These are phyloP conservation scores for Oryza australiensis DNA, from an alignment of 176 grass and related monocot species.

Conservation along the genomic window DNA sequence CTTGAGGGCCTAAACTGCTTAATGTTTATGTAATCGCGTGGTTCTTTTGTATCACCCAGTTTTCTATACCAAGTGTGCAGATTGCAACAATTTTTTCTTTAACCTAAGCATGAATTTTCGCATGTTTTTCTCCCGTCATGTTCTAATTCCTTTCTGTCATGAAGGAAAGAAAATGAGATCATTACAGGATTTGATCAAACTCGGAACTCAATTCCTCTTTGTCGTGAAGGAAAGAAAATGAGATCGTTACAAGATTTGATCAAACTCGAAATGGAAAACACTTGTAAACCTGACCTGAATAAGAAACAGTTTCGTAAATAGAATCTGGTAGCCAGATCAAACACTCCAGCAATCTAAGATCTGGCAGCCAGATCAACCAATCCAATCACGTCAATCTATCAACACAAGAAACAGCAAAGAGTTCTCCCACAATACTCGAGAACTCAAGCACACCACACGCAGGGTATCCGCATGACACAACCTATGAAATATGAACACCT, in stretches of 20 bases:
- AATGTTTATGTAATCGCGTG: background rate
- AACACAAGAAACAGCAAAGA: slow-evolving; percentile 13
- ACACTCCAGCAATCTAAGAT: background rate
- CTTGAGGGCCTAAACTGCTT: background rate
- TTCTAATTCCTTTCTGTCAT: background rate
- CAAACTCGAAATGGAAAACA: slow-evolving; percentile 9
- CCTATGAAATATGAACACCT: slow-evolving; percentile 18
- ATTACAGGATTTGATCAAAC: background rate
- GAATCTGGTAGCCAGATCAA: background rate
- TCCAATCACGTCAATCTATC: background rate
- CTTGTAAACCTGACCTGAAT: background rate
- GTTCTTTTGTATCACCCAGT: slow-evolving; percentile 13
- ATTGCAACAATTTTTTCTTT: background rate
- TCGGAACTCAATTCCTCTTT: background rate
- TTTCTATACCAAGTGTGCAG: background rate
- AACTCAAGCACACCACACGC: slow-evolving; percentile 8
- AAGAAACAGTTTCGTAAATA: background rate
- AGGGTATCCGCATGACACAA: too few relatives aligned
- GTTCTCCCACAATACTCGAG: slow-evolving; percentile 41
- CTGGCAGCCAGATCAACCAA: background rate
- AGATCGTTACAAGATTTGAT: background rate
- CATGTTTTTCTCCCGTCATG: background rate
- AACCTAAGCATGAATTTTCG: background rate
- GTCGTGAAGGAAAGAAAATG: background rate
- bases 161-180: background rate